Evolutionary conservation across 2,329 filamentous ascomycete species (phyloP), one percentile per base, ranked within the genome.

Genomic region (Cladosporium sphaerospermum): DNA sequence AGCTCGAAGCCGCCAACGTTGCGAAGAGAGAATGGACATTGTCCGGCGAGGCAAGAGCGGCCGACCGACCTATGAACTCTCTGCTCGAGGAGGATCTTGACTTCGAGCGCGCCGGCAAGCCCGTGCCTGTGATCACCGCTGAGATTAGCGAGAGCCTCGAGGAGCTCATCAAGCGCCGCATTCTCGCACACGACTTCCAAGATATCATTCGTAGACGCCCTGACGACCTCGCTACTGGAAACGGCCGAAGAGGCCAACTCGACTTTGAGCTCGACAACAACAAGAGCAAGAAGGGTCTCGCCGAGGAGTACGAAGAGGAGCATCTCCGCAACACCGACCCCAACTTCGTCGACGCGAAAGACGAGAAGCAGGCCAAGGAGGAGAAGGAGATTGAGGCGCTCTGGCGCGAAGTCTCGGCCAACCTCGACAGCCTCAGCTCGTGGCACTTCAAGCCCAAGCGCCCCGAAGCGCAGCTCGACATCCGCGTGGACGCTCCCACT

Each of bases 401-500:
- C 63, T 99, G 93, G 90, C 86, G 83, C 61, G 85, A 88, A 34
- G 78, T 96, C 50, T 84, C 81, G 64, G 81, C 80, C 43, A 88
- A 89, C 57, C 83, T 99, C 52, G 93, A 99, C 71, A 83, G 88
- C 23, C 82, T 99, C 58, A 91, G 85, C 71, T 95, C 88, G 68
- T 95, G 89, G 85, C 88, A 96, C 73, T 96, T 96, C 80, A 91
- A 89, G 71, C 93, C 93, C 51, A 95, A 91, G 74, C 85, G 88
- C 9, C 80, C 85, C 2, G 86, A 86, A 48, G 83, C 89, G n/a
- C 82, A 82, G 43, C 81, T 99, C 57, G 91, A 88, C 41, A 87
- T 96, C 52, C 86, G 96, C 33, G 81, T 89, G 23, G 92, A 97
- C 71, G 88, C 93, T 3, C 89, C 91, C n/a, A 89, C 88, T 3